Evolutionary conservation across 148 eudicot genomes (phyloP).

Genomic region (Mesembryanthemum crystallinum): DNA sequence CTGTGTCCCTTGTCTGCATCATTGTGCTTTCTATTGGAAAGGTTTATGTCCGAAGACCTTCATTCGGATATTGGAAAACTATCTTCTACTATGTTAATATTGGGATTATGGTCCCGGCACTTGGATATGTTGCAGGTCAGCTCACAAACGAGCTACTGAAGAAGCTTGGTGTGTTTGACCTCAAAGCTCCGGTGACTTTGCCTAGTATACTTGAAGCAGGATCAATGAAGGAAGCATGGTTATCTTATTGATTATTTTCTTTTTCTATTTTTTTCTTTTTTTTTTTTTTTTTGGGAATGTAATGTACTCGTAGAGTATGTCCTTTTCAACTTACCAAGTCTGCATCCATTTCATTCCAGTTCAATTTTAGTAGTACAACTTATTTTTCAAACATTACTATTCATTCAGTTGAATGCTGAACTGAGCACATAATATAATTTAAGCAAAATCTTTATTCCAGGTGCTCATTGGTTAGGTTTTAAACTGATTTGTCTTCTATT

Average conservation of each 20-base stretch:
- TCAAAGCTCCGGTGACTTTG: slow-evolving; percentile 21
- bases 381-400: too few species aligned
- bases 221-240: slow-evolving; percentile 29
- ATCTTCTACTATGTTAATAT: slow-evolving; percentile 42
- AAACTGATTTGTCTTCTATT: too few species aligned
- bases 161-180: slow-evolving; percentile 53
- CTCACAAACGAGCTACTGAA: slow-evolving; percentile 48
- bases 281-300: too few species aligned
- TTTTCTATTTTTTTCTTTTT: too few species aligned
- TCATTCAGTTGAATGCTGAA: too few species aligned
- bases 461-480: too few species aligned
- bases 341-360: too few species aligned
- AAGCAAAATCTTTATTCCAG: too few species aligned
- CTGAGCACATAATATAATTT: too few species aligned
- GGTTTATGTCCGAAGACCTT: slow-evolving; percentile 58
- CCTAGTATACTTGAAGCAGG: slow-evolving; percentile 14
- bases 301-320: too few species aligned
- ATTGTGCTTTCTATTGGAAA: slow-evolving; percentile 56
- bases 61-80: slow-evolving; percentile 50
- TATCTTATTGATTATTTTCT: slow-evolving; percentile 27
- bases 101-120: slow-evolving; percentile 64
- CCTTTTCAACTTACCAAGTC: too few species aligned
- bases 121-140: slow-evolving; percentile 59
- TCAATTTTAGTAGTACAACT: too few species aligned
- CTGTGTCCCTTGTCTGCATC: slow-evolving; percentile 53